These are phyloP conservation scores for Colletotrichum scovillei DNA, from an alignment of 2,329 filamentous ascomycete genomes.

Conservation along the genomic window DNA sequence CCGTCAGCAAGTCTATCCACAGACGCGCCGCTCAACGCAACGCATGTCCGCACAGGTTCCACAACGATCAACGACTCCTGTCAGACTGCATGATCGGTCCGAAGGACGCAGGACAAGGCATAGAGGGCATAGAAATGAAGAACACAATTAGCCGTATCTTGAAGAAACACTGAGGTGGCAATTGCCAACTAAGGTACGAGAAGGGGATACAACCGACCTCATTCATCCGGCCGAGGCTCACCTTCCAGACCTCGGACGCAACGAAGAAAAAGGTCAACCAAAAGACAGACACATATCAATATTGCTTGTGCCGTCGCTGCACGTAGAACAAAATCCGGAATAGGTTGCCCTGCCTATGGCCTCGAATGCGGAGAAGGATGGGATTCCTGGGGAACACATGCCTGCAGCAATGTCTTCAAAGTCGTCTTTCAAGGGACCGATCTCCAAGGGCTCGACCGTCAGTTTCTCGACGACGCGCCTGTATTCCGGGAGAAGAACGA, in stretches of 20 bases:
- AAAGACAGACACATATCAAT: neutral
- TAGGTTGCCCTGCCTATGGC: neutral
- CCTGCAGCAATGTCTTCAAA: constrained; percentile 5
- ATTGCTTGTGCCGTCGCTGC: neutral
- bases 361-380: constrained; percentile 25
- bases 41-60: constrained; percentile 8
- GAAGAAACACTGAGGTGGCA: neutral
- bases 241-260: neutral
- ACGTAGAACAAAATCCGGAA: constrained; percentile 8
- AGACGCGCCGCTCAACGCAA: neutral
- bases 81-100: constrained; percentile 18
- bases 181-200: too few species aligned
- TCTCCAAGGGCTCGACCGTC: neutral
- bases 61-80: constrained; percentile 23
- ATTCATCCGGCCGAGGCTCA: neutral
- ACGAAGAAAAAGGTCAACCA: neutral
- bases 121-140: neutral
- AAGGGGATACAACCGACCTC: too few species aligned
- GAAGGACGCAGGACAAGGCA: neutral
- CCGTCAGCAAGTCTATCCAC: neutral
- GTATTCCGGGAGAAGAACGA: neutral
- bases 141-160: neutral
- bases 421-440: neutral
- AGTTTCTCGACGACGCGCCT: neutral
- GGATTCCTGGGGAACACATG: constrained; percentile 21